Evolutionary conservation across 2,329 filamentous ascomycete species (phyloP), one percentile per base, ranked within the genome.

Genomic region (Aspergillus pseudonomiae): DNA sequence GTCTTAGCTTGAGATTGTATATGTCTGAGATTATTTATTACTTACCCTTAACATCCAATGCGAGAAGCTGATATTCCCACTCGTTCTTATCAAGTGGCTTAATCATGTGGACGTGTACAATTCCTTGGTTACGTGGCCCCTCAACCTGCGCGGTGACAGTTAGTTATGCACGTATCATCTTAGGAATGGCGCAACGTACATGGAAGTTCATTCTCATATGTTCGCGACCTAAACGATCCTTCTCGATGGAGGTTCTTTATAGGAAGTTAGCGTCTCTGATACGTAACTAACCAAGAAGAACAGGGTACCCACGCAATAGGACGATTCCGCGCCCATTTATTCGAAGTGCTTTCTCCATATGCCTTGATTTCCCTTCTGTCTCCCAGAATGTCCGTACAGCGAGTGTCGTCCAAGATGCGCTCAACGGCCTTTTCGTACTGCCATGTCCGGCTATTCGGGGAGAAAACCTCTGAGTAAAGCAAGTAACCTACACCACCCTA

Each of bases 351-450:
- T 69, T 97, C 92, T 45, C 94, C 94, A 76, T 90, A 91, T 0
- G 93, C 93, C 26, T 83, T 84, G 62, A 98, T 94, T 74, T 93
- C 86, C 65, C 88, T 89, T 45, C 85, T 79, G 19, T 92, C 88
- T 16, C 93, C 93, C 1, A 98, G 85, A 7, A 96, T 76, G 62
- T 90, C 87, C 32, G 89, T 82, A 74, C 92, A 96, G 62, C 87
- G 83, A 0, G 85, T 77, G 73, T 96, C 91, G 59, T 85, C 84
- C 75, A 90, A 92, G 75, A 98, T 89, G 65, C 89, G 88, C 73
- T 91, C 87, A 55, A 96, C 91, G 0, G 92, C 92, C 67, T 91
- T 89, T 80, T 96, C 96, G 84, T 96, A 97, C 75, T 95, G 89
- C 62, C 89, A 87, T 19, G 91, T 94, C 78, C 93, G 94, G 82